phyloP scores from a whole-genome alignment of 2,329 filamentous ascomycete genomes.

The Paracorniculantispora psalliotae region DNA sequence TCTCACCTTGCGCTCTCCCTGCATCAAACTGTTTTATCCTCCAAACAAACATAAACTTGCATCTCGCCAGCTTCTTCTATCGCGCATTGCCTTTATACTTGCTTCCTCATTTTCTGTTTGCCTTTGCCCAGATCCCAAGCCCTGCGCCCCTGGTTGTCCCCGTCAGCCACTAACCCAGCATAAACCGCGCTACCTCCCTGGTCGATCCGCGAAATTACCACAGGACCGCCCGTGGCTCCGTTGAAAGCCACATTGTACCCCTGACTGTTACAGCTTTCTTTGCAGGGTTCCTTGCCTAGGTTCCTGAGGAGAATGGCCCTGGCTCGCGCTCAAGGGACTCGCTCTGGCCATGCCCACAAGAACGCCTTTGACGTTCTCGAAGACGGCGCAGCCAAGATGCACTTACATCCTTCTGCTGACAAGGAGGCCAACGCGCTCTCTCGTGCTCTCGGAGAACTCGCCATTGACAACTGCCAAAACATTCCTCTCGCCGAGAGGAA shows the following conservation, averaged over 20 bases:
- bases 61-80: background rate
- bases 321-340: background rate
- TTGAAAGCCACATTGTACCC: slow-evolving; percentile 10
- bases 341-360: slow-evolving; percentile 1
- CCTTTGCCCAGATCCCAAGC: background rate
- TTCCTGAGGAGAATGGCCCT: background rate
- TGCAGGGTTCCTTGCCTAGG: background rate
- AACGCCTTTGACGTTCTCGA: slow-evolving; percentile 3
- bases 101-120: background rate
- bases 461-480: slow-evolving; percentile 23
- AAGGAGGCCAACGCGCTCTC: slow-evolving; percentile 7
- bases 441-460: slow-evolving; percentile 23
- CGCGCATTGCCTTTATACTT: background rate
- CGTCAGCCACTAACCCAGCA: background rate
- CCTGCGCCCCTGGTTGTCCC: background rate
- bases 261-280: slow-evolving; percentile 10
- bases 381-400: background rate
- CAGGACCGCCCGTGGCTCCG: slow-evolving; percentile 10
- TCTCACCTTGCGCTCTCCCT: background rate
- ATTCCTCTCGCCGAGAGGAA: background rate
- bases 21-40: background rate
- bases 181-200: slow-evolving; percentile 10
- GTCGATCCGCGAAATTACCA: slow-evolving; percentile 20
- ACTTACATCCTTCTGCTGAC: slow-evolving; percentile 11
- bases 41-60: background rate